Evolutionary conservation across 164 flowering plant species (phyloP), one percentile per base, ranked within the genome.

Genomic region (Cinnamomum micranthum): DNA sequence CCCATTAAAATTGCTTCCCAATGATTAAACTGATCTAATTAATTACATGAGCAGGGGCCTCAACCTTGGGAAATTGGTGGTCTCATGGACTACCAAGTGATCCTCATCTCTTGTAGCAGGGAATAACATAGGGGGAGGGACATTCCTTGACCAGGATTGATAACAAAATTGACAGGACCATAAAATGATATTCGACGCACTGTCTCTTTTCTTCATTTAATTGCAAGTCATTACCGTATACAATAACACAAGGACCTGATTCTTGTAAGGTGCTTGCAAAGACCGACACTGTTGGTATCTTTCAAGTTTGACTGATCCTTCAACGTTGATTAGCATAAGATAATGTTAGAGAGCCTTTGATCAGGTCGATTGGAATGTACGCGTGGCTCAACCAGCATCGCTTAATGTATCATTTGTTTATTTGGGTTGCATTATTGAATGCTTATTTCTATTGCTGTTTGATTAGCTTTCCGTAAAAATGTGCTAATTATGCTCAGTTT

Each of bases 361-460:
- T 69, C 41, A 33, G 51, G 6, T 41, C 41, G 24, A 23, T 28
- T n/a, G 27, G 52, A 41, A 69, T 41, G 12, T 71, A 28, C 73
- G 51, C 70, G 70, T 73, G 76, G 76, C 60, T 27, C 27, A 51
- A 73, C 50, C 22, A 66, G 64, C 27, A 28, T 5, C 76, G 64
- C 27, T 19, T 62, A 51, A 25, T 51, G 68, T 51, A 15, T 1
- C 69, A 67, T 31, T 67, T 67, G n/a, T 5, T 67, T 31, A 27
- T 27, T 19, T 27, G 9, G 28, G 35, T 14, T 27, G 50, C 17
- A 31, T 28, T 20, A 15, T 67, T 67, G 20, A 9, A 2, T 67
- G 20, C 69, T 11, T 6, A 25, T 65, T 1, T 65, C 35, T 12
- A 17, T 64, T 64, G 28, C 13, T 14, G 22, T 59, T 41, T 41